Conservation (phyloP, 768 basidiomycete species). For the Naganishia randhawae region DNA sequence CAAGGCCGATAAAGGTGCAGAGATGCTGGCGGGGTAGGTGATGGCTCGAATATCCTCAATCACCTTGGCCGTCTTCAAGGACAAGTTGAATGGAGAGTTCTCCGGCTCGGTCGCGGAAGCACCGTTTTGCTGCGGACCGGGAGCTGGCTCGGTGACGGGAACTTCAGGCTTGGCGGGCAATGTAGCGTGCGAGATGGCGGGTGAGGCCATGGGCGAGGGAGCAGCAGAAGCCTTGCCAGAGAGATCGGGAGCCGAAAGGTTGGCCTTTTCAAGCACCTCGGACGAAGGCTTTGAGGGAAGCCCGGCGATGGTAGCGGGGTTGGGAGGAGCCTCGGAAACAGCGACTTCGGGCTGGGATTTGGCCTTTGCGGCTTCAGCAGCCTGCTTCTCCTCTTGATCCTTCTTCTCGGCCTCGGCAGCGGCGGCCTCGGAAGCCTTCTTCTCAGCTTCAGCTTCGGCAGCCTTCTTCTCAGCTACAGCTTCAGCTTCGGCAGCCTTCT, state of each 20-base stretch:
- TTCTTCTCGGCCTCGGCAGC: slow-evolving; percentile 14
- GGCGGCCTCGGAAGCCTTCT: slow-evolving; percentile 20
- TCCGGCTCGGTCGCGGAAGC: slow-evolving; percentile 35
- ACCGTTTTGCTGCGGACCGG: slow-evolving; percentile 16
- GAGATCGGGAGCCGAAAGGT: neutral
- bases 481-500: slow-evolving; percentile 30
- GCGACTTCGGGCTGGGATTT: slow-evolving; percentile 30
- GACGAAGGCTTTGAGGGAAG: slow-evolving; percentile 26
- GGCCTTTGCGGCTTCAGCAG: slow-evolving; percentile 28
- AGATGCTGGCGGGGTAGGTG: slow-evolving; percentile 75
- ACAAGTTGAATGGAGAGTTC: slow-evolving; percentile 42
- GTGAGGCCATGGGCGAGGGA: slow-evolving; percentile 40
- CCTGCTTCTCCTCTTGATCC: slow-evolving; percentile 27
- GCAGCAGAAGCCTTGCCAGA: slow-evolving; percentile 8
- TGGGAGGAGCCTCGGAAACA: slow-evolving; percentile 24
- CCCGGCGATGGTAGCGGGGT: slow-evolving; percentile 12
- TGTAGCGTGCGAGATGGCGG: slow-evolving; percentile 37
- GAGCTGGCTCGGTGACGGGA: slow-evolving; percentile 25
- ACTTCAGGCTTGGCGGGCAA: slow-evolving; percentile 45
- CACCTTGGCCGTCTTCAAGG: slow-evolving; percentile 70
- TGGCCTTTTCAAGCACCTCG: slow-evolving; percentile 17
- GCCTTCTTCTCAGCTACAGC: slow-evolving; percentile 33
- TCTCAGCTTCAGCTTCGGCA: slow-evolving; percentile 28
- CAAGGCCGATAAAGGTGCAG: slow-evolving; percentile 76
- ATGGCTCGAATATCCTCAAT: slow-evolving; percentile 77